These are phyloP conservation scores for Zygosaccharomyces bailii DNA, from an alignment of 805 yeast species.

Conservation along the genomic window DNA sequence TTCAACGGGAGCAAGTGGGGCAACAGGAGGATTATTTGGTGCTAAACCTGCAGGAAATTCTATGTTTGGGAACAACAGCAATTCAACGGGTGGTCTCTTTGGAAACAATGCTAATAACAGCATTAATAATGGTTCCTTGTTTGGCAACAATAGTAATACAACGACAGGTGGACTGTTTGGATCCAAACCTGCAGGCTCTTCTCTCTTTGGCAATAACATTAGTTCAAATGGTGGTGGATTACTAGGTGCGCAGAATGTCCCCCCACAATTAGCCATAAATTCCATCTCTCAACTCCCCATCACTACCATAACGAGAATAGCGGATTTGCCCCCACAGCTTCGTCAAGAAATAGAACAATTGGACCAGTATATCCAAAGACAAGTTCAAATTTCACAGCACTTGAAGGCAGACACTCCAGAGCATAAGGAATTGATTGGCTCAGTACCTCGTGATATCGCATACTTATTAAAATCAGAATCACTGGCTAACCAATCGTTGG, in stretches of 20 bases:
- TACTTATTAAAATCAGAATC: constrained; percentile 59
- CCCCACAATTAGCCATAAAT: constrained; percentile 40
- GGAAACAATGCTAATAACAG: constrained; percentile 11
- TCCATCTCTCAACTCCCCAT: constrained; percentile 46
- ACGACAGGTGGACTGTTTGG: constrained; percentile 24
- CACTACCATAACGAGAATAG: constrained; percentile 71
- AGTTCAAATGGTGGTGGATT: constrained; percentile 16
- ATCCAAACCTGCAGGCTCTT: constrained; percentile 22
- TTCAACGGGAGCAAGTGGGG: constrained; percentile 17
- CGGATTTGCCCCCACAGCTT: constrained; percentile 67
- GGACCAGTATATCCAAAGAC: constrained; percentile 69
- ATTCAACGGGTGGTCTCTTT: constrained; percentile 31
- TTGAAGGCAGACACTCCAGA: constrained; percentile 58
- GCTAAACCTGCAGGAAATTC: constrained; percentile 19
- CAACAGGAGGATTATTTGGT: constrained; percentile 38
- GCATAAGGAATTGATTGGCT: constrained; percentile 60
- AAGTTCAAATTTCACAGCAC: constrained; percentile 67
- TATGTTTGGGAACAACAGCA: constrained; percentile 25
- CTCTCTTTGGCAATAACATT: constrained; percentile 35
- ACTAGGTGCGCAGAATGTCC: constrained; percentile 25
- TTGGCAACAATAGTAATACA: constrained; percentile 16
- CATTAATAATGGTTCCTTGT: constrained; percentile 23
- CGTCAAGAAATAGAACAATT: constrained; percentile 67
- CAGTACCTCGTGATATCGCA: constrained; percentile 70
- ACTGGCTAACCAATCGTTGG: constrained; percentile 61